Evolutionary conservation across 441 rosid genomes (phyloP).

Genomic region (Populus trichocarpa): DNA sequence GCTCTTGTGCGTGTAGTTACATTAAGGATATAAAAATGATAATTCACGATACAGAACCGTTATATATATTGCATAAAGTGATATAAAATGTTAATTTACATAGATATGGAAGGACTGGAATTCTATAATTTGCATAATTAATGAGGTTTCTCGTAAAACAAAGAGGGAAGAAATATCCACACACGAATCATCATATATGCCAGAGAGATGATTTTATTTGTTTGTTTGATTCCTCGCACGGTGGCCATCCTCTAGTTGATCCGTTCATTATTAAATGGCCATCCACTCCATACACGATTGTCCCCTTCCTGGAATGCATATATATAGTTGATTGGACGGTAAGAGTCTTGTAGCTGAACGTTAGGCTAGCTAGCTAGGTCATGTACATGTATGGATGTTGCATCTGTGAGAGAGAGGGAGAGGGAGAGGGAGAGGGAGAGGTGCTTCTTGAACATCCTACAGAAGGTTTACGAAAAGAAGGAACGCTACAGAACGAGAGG

Average conservation of each 20-base stretch:
- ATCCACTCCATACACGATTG: constrained; percentile 11
- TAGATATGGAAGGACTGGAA: background rate
- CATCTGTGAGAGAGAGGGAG: background rate
- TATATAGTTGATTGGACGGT: background rate
- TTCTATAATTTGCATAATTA: no score
- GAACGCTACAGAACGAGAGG: constrained; percentile 5
- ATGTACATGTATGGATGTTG: background rate
- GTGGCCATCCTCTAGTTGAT: background rate
- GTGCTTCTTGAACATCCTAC: background rate
- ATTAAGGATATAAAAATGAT: no score
- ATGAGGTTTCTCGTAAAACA: no score
- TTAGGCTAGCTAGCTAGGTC: background rate
- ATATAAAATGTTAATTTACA: no score
- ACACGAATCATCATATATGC: no score
- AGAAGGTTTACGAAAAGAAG: background rate
- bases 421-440: background rate
- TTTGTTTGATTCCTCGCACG: background rate
- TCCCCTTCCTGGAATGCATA: constrained; percentile 18
- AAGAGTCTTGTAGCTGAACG: background rate
- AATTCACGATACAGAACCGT: no score
- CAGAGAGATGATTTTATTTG: no score
- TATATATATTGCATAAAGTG: background rate
- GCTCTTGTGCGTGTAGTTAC: no score
- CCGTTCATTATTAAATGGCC: constrained; percentile 16
- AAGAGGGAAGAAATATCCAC: background rate